Evolutionary conservation across 1,284 basidiomycete genomes (phyloP), one percentile per base, ranked within the genome.

Genomic region (Ceratobasidium sp.): DNA sequence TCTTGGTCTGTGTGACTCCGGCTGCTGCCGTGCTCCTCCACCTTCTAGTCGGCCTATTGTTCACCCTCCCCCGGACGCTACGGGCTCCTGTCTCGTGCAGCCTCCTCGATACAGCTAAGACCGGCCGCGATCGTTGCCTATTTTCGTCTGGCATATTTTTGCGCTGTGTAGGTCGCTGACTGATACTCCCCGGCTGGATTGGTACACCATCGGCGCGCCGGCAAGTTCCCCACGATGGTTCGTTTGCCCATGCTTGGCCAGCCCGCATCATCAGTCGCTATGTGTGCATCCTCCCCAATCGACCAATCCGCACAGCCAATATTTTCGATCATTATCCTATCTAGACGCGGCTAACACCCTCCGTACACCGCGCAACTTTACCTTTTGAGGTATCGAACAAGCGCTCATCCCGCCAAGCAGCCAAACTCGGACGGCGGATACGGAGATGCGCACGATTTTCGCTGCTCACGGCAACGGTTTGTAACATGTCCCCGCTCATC

Each of bases 401-500:
- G 56, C 67, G 67, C 67, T 33, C 67, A 60, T 72, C 33, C 36
- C 44, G 41, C 66, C 15, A 24, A 41, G 36, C 36, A 41, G 4
- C 36, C 36, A 41, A 5, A 41, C 11, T 41, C 11, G 36, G 36
- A 11, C 36, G 4, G 36, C 36, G 36, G 36, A 41, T 41, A 41
- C 36, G 11, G 36, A 11, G 11, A 41, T 41, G 36, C 36, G 36
- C 36, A 41, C 11, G 6, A 41, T 11, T 41, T 41, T 11, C 36
- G 11, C 4, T 41, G 36, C 36, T 41, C 6, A 11, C 4, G 36
- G 36, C 36, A 41, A 41, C 36, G 36, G n/a, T 11, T 41, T 4
- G 36, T 41, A 41, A 41, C 36, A 41, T 5, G 36, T 11, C 36
- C 11, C 36, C 36, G 36, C 36, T 5, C 36, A 41, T 41, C 11